phyloP scores from a whole-genome alignment of 2,329 filamentous ascomycete genomes.

The Camptophora hylomeconis region DNA sequence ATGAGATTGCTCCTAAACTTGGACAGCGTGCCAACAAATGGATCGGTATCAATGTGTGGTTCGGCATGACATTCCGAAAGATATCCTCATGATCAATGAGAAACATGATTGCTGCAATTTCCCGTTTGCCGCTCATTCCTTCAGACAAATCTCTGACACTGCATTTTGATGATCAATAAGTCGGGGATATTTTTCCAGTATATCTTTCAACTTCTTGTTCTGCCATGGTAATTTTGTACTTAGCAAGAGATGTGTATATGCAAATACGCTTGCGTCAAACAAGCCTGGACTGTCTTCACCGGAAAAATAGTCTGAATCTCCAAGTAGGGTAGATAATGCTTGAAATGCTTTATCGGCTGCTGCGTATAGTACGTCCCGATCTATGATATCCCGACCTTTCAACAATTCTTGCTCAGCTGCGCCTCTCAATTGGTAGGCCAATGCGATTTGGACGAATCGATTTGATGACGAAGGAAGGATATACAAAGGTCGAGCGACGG shows the following conservation, averaged over 20 bases:
- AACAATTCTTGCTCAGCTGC: conserved; percentile 66
- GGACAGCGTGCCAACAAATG: conserved; percentile 52
- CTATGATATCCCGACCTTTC: conserved; percentile 43
- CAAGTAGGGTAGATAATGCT: conserved; percentile 48
- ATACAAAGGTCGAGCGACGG: conserved; percentile 60
- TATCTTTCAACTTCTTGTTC: conserved; percentile 45
- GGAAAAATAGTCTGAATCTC: conserved; percentile 49
- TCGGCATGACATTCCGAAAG: conserved; percentile 34
- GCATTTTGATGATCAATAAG: conserved; percentile 53
- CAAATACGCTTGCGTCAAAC: conserved; percentile 82
- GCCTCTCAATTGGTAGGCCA: conserved; percentile 53
- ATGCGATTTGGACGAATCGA: conserved; percentile 46
- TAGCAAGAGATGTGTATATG: conserved; percentile 73
- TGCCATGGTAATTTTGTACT: conserved; percentile 51
- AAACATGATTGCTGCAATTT: not conserved
- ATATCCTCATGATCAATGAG: not conserved
- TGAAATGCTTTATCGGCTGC: conserved; percentile 51
- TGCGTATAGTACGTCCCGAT: conserved; percentile 43
- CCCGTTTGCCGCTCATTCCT: conserved; percentile 6
- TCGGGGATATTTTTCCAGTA: conserved; percentile 44
- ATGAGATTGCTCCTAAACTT: conserved; percentile 43
- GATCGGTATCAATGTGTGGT: conserved; percentile 41
- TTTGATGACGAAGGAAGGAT: conserved; percentile 49
- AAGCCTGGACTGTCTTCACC: conserved; percentile 46
- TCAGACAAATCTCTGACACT: conserved; percentile 36